A percentile compares a stretch with the other conserved stretches of the same genome.
phyloP scores from a whole-genome alignment of 495 filamentous ascomycete species.

The Talaromyces stipitatus region DNA sequence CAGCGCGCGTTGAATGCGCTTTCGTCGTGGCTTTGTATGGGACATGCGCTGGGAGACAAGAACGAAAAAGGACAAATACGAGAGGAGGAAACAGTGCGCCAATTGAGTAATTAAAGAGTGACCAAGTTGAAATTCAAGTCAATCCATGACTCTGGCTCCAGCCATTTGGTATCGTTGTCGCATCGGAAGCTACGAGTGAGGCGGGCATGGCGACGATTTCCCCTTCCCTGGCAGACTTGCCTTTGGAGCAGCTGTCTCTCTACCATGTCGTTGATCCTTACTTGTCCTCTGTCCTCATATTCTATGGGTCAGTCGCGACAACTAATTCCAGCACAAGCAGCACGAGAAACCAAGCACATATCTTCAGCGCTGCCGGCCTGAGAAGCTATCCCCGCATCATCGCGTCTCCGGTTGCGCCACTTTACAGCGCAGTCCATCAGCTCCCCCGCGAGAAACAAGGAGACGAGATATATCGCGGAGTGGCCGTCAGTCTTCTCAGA shows the following conservation, averaged over 20 bases:
- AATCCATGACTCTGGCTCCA: background rate
- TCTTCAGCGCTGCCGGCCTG: constrained; percentile 82
- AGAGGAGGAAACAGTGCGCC: background rate
- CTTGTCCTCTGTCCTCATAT: constrained; percentile 69
- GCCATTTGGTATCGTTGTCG: background rate
- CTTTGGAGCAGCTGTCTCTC: constrained; percentile 67
- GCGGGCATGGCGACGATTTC: constrained; percentile 30
- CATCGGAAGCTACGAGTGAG: constrained; percentile 4
- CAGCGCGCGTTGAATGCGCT: constrained; percentile 3
- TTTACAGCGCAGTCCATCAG: constrained; percentile 84
- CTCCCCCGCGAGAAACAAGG: constrained; percentile 92
- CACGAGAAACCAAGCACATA: constrained; percentile 85
- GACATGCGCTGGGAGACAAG: background rate
- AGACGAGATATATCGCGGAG: constrained; percentile 77
- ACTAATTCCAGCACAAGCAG: constrained; percentile 78
- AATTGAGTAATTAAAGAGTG: background rate
- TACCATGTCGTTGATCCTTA: constrained; percentile 75
- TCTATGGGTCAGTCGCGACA: constrained; percentile 78
- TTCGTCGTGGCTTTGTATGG: background rate
- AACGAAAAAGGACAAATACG: background rate
- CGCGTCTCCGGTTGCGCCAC: constrained; percentile 87
- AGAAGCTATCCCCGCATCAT: constrained; percentile 83
- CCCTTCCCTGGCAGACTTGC: constrained; percentile 42
- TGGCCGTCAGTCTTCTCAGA: constrained; percentile 86
- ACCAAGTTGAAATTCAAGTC: background rate